Conservation (phyloP, 768 basidiomycete species). For the Phlegmacium glaucopus region DNA sequence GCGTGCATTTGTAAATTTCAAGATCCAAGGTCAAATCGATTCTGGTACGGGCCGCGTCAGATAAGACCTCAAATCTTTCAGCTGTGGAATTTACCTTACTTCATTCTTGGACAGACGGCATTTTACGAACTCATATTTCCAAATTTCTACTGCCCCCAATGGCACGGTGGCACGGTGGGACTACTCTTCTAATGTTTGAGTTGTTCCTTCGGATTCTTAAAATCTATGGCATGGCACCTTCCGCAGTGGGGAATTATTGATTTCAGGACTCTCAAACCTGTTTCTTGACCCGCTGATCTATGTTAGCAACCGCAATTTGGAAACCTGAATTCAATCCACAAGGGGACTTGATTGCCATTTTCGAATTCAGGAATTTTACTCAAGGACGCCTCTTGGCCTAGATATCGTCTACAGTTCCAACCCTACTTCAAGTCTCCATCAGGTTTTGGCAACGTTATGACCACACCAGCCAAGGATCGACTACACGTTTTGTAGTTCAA, state of each 20-base stretch:
- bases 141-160: slow-evolving; percentile 46
- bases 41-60: slow-evolving; percentile 51
- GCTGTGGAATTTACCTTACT: no score
- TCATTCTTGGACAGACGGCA: slow-evolving; percentile 29
- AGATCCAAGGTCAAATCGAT: slow-evolving; percentile 52
- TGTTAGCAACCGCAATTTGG: slow-evolving; percentile 57
- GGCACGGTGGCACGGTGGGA: no score
- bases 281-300: slow-evolving; percentile 57
- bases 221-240: slow-evolving; percentile 27
- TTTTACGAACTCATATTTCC: slow-evolving; percentile 44
- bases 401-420: no score
- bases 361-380: slow-evolving; percentile 32
- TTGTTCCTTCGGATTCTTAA: slow-evolving; percentile 34
- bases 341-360: slow-evolving; percentile 61
- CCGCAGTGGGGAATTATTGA: slow-evolving; percentile 57
- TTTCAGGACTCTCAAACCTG: slow-evolving; percentile 38
- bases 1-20: slow-evolving; percentile 42
- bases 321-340: slow-evolving; percentile 40
- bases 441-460: not conserved
- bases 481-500: not conserved
- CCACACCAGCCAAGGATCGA: not conserved
- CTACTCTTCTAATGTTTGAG: slow-evolving; percentile 44
- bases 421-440: not conserved
- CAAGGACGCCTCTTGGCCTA: slow-evolving; percentile 8
- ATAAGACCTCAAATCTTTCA: not conserved